Evolutionary conservation across 352 stramenopile genomes (phyloP).

Genomic region (Globisporangium mamillatum): DNA sequence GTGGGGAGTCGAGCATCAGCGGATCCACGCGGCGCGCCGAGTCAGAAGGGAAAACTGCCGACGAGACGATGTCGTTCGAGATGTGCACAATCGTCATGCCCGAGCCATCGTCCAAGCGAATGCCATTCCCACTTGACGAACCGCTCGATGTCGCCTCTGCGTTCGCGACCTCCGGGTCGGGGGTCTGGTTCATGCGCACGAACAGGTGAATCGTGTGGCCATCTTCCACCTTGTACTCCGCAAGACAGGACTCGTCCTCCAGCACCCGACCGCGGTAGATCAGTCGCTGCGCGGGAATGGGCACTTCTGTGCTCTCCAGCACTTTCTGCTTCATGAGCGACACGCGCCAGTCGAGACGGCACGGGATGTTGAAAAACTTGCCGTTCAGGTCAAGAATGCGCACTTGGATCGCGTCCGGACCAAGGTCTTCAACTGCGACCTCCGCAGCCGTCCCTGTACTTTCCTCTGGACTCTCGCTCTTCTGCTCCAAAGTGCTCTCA

Average conservation of each 20-base stretch:
- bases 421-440: conserved; percentile 16
- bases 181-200: conserved; percentile 59
- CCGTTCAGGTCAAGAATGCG: conserved; percentile 83
- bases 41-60: conserved; percentile 81
- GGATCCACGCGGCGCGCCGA: conserved; percentile 78
- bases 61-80: conserved; percentile 79
- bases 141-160: conserved; percentile 33
- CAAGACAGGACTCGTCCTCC: conserved; percentile 70
- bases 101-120: conserved; percentile 38
- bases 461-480: conserved; percentile 9
- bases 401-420: conserved; percentile 48
- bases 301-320: conserved; percentile 67
- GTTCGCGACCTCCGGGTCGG: conserved; percentile 55
- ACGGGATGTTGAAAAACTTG: conserved; percentile 81
- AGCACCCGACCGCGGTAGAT: conserved; percentile 91
- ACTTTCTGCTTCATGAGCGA: conserved; percentile 67
- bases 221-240: conserved; percentile 88
- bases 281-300: conserved; percentile 73
- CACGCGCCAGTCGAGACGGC: conserved; percentile 64
- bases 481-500: conserved; percentile 9
- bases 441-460: conserved; percentile 8
- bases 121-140: conserved; percentile 14
- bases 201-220: conserved; percentile 92
- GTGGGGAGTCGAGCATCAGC: conserved; percentile 79
- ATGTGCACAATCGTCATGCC: conserved; percentile 73